Conservation (phyloP, 768 basidiomycete species). For the Boletales sp. region DNA sequence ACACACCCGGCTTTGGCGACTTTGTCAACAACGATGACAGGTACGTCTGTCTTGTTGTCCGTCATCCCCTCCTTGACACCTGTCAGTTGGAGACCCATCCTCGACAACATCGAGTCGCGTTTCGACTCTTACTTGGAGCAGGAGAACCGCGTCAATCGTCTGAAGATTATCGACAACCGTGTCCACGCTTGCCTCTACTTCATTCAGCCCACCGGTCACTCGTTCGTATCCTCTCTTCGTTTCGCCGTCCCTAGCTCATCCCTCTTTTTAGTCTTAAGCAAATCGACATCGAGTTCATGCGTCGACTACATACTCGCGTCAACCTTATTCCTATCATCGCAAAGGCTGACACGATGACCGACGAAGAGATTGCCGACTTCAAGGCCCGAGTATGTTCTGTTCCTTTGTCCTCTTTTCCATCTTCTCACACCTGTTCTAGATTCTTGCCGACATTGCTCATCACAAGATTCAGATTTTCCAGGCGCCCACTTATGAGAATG, state of each 20-base stretch:
- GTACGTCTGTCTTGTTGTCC: slow-evolving; percentile 39
- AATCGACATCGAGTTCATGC: slow-evolving; percentile 99
- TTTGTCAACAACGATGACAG: slow-evolving; percentile 99
- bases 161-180: slow-evolving; percentile 92
- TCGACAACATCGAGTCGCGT: slow-evolving; percentile 96
- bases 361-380: slow-evolving; percentile 90
- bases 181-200: slow-evolving; percentile 99
- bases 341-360: slow-evolving; percentile 96
- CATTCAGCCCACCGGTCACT: slow-evolving; percentile 97
- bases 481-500: slow-evolving; percentile 95
- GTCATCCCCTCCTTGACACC: slow-evolving; percentile 15
- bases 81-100: slow-evolving; percentile 92
- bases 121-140: slow-evolving; percentile 98
- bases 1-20: slow-evolving; percentile 98
- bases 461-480: slow-evolving; percentile 99
- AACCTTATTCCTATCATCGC: slow-evolving; percentile 99
- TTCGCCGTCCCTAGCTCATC: neutral
- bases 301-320: slow-evolving; percentile 92
- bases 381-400: slow-evolving; percentile 72
- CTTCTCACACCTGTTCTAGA: slow-evolving; percentile 41
- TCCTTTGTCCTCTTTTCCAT: neutral
- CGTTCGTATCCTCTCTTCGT: slow-evolving; percentile 49
- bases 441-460: slow-evolving; percentile 88
- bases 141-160: slow-evolving; percentile 96
- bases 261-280: slow-evolving; percentile 75